Base-by-base conservation (phyloP, 352 stramenopile genomes). In the Phytophthora pini region DNA sequence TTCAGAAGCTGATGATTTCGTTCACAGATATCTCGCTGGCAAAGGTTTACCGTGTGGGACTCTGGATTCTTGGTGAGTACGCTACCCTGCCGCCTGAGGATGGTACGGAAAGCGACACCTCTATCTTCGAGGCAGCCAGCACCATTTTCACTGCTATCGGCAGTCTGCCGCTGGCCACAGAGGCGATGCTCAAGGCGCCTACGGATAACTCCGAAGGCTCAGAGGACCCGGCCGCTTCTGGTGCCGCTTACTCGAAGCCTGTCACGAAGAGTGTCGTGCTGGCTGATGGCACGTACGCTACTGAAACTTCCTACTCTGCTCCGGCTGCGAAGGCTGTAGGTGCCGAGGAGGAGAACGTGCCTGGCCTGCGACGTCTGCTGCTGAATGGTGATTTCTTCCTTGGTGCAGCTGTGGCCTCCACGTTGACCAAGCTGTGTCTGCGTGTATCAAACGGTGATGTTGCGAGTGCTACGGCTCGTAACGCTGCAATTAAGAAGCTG, bases 221-320 rank as follows among this genome's bases (percentile, higher is more conserved):
- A 50, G 70, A 67, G 20, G 62, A 77, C 24, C 50, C 70, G 26
- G 63, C 63, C 2, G 39, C 62, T 49, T 20, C 59, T 44, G 74
- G 59, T 50, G 74, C 84, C n/a, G 82, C 82, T 36, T 91, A 92
- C 56, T 79, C 86, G n/a, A 97, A 97, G 63, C 80, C 95, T 29
- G 85, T 98, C 32, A 99, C 96, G 11, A 99, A 99, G 82, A 99
- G 98, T 64, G 94, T 99, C 36, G 97, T 99, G 24, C 80, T 99
- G 5, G 88, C 97, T 0, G 98, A 99, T 77, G 98, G 98, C 53
- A 99, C 97, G 41, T 99, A 99, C 76, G 98, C 98, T 11, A 99
- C 97, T 4, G 98, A 99, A 77, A 99, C 97, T 13, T 95, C 91
- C 51, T 94, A 97, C 70, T 75, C 77, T 29, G 61, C 74, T 20